These are phyloP conservation scores for Diplodia mutila DNA, from an alignment of 2,329 filamentous ascomycete genomes.

Conservation along the genomic window DNA sequence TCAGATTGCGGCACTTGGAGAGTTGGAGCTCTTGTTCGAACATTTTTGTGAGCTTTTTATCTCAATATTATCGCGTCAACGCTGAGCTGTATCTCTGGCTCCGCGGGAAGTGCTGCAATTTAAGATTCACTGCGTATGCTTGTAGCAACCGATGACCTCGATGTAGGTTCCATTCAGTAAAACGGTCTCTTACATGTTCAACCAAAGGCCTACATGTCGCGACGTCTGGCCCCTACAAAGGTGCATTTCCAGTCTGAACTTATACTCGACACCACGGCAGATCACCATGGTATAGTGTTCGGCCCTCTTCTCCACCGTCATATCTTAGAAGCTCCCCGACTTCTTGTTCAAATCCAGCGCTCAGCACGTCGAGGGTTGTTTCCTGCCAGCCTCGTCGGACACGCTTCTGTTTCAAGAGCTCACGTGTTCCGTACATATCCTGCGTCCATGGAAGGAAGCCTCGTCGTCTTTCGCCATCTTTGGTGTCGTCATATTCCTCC, in stretches of 20 bases:
- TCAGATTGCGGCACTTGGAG: not conserved
- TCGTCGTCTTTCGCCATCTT: conserved; percentile 41
- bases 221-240: not conserved
- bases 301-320: conserved; percentile 29
- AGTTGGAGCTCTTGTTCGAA: not conserved
- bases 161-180: not conserved
- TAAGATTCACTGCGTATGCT: not conserved
- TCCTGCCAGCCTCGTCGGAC: conserved; percentile 45
- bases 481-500: conserved; percentile 41
- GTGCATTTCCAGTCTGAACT: not conserved
- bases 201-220: not conserved
- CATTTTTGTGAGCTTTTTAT: not conserved
- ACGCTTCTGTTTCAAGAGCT: conserved; percentile 45
- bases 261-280: conserved; percentile 35
- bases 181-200: not conserved
- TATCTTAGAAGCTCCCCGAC: conserved; percentile 34
- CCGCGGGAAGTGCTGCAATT: not conserved
- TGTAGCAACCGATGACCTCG: not conserved
- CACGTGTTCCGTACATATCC: conserved; percentile 46
- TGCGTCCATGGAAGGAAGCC: conserved; percentile 44
- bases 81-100: not conserved
- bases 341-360: conserved; percentile 35
- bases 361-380: conserved; percentile 29
- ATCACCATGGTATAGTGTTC: not conserved
- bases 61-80: not conserved